Evolutionary conservation across 2,329 filamentous ascomycete species (phyloP), one percentile per base, ranked within the genome.

Genomic region (Trichocomaceae sp.): DNA sequence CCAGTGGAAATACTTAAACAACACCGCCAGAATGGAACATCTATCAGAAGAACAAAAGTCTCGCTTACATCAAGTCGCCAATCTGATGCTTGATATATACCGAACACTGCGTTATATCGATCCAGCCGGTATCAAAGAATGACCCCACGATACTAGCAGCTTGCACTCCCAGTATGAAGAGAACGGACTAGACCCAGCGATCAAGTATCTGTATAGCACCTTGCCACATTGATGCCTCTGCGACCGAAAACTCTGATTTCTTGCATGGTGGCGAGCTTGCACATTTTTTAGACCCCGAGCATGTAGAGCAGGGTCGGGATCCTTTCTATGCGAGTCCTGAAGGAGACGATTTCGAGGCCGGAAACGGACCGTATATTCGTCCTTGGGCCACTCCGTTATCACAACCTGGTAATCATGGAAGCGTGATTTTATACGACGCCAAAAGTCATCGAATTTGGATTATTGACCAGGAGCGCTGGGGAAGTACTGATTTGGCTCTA

Each of bases 21-120:
- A 29, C 26, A 29, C 7, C 26, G 26, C 26, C 26, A 35, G 31
- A 35, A 35, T 35, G 12, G 31, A 35, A 5, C 31, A 35, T 10
- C 31, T 35, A 35, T 35, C 31, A 35, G 31, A 35, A 15, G 31
- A 13, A 8, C 12, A 35, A 15, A 35, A 35, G 31, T 35, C 31
- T 15, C 31, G 31, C 1, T 62, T 67, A 10, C 59, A 65, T 15
- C 58, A 65, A 42, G 63, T 67, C 9, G 64, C 66, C 20, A 56
- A 65, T 35, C 48, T 58, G 35, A 56, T 69, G 55, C 61, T 66
- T 12, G 49, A 64, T n/a, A 64, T 68, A 22, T 69, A 67, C 52
- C 54, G 57, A 9, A 67, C 63, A 7, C 61, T 68, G 66, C 64
- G 55, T 8, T 66, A 64, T 50, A 54, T 68, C 31, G 59, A 63